Evolutionary conservation across 495 filamentous ascomycete species (phyloP), one percentile per base, ranked within the genome.

Genomic region (Beverwykella pulmonaria): DNA sequence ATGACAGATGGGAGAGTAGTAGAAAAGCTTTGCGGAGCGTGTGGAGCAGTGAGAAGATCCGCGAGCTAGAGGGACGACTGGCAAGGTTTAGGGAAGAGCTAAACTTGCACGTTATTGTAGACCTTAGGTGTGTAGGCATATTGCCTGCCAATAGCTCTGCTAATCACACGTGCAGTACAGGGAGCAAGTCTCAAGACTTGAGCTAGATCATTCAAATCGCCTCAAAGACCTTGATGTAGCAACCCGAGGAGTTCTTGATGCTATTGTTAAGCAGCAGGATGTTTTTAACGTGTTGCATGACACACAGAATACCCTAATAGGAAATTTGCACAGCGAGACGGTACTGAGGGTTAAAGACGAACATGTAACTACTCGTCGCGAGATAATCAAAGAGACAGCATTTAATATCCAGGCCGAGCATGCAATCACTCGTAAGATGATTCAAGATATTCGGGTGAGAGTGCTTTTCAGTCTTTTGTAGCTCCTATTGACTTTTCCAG

Each of bases 41-140:
- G 10, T 30, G 27, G 55, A 29, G 34, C 30, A 65, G 59, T 19
- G 53, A 69, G 36, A n/a, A 65, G 12, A 65, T 69, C 29, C 5
- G 5, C 14, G 50, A 44, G 47, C 44, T 67, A 47, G 64, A 61
- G 29, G 20, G 34, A 55, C 56, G 57, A 48, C 48, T 67, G 2
- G 64, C 56, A 26, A 46, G 56, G 12, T 61, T 67, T 20, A 44
- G 50, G 50, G 30, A 56, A 14, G 61, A 56, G 48, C 61, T 63
- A 17, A 56, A 55, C 32, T 41, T 65, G 44, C 62, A 65, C 19
- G 36, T 65, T 25, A 52, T 36, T 32, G 22, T 49, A 41, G 39
- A 46, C 48, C 62, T 63, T 48, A 54, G 61, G 61, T 63, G 39
- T 46, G 34, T 25, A 34, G 22, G 50, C 10, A 54, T 44, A 22